These are phyloP conservation scores for Ceratocystis colombiana DNA, from an alignment of 2,329 filamentous ascomycete species.

Conservation along the genomic window DNA sequence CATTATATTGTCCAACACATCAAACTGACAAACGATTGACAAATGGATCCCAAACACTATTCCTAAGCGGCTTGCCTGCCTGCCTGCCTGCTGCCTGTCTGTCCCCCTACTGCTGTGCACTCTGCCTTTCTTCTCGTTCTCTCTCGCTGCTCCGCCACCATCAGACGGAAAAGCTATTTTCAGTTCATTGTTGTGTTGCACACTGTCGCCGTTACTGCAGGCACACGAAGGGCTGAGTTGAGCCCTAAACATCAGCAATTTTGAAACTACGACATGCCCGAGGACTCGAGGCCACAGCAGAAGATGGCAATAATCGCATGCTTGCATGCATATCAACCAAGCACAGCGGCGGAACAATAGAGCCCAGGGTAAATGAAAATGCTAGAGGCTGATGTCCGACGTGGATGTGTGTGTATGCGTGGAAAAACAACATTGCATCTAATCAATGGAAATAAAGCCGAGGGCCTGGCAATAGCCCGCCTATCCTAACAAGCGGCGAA, in stretches of 20 bases:
- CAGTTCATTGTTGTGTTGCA: background rate
- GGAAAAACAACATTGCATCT: no score
- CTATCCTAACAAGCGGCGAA: no score
- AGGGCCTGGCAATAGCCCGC: no score
- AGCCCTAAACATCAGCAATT: slow-evolving; percentile 10
- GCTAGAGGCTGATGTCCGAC: no score
- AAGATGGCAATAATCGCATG: background rate
- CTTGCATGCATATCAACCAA: background rate
- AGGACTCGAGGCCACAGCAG: background rate
- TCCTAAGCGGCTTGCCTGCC: background rate
- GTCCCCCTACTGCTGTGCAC: no score
- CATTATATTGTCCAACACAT: background rate
- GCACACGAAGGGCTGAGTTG: slow-evolving; percentile 2
- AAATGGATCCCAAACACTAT: no score
- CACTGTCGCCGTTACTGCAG: background rate
- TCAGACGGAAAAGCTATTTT: slow-evolving; percentile 10
- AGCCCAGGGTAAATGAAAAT: background rate
- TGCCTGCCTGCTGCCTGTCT: background rate
- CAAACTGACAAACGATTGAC: background rate
- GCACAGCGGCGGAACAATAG: background rate
- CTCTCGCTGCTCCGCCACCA: slow-evolving; percentile 6
- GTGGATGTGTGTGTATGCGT: no score
- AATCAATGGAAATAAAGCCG: no score
- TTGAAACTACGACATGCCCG: background rate
- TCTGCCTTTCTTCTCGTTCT: background rate